Evolutionary conservation across 2,329 filamentous ascomycete species (phyloP).

Genomic region (Calonectria montana): DNA sequence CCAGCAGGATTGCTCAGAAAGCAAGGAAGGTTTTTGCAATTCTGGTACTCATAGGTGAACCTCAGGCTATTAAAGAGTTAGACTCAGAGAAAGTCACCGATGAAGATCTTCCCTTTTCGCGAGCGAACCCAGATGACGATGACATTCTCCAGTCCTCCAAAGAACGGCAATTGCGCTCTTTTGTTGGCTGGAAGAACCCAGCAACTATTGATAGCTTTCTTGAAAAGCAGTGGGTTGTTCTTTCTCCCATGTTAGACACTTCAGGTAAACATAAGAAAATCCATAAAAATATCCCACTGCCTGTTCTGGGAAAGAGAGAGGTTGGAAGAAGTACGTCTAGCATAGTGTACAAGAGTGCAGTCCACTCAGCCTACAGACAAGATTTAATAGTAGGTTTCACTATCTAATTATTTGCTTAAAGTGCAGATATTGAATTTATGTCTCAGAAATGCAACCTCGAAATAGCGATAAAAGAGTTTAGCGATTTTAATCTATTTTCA

Average conservation of each 20-base stretch:
- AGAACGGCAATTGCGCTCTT: neutral
- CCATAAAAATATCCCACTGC: slow-evolving; percentile 2
- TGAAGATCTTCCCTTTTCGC: slow-evolving; percentile 24
- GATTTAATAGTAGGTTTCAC: neutral
- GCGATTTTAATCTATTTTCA: neutral
- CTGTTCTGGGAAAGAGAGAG: neutral
- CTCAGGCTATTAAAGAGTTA: neutral
- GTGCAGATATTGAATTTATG: neutral
- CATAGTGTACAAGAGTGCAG: slow-evolving; percentile 14
- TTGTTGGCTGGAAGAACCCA: slow-evolving; percentile 7
- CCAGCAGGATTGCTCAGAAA: neutral
- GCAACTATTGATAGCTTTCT: slow-evolving; percentile 18
- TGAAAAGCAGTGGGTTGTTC: slow-evolving; percentile 27
- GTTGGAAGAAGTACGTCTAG: neutral
- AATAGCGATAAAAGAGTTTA: slow-evolving; percentile 29
- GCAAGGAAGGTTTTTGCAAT: slow-evolving; percentile 26
- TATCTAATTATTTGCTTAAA: fast-evolving
- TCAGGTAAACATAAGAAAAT: slow-evolving; percentile 7
- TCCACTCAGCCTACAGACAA: slow-evolving; percentile 15
- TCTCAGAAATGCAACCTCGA: neutral
- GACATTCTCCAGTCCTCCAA: slow-evolving; percentile 9
- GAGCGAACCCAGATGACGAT: neutral
- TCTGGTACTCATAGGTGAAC: slow-evolving; percentile 23
- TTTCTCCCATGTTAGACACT: slow-evolving; percentile 19
- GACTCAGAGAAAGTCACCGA: slow-evolving; percentile 16